These are phyloP conservation scores for Penicillium dipodomyicola DNA, from an alignment of 495 filamentous ascomycete species.

Conservation along the genomic window DNA sequence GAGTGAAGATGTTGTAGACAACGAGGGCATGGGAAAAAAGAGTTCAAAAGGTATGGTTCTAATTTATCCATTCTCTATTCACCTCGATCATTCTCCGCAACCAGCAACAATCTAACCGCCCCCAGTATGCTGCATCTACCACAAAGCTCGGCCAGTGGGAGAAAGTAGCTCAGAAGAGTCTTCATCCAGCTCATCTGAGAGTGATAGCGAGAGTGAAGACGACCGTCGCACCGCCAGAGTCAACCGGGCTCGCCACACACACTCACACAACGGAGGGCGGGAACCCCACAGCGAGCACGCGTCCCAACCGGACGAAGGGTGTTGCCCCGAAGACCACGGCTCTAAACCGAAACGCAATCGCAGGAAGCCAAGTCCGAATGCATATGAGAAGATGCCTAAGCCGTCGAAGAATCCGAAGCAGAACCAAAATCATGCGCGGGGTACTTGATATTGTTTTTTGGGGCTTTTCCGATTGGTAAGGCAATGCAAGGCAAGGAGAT, in stretches of 20 bases:
- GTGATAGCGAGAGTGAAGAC: conserved; percentile 53
- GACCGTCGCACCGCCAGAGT: conserved; percentile 28
- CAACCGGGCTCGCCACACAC: conserved; percentile 21
- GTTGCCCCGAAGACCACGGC: conserved; percentile 26
- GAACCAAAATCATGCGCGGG: conserved; percentile 2
- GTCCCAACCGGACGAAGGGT: conserved; percentile 20
- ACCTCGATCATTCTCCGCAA: background rate
- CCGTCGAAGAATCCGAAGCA: conserved; percentile 20
- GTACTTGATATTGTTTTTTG: conserved; percentile 3
- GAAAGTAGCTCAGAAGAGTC: conserved; percentile 84
- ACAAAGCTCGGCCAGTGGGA: conserved; percentile 74
- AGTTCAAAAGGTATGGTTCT: conserved; percentile 74
- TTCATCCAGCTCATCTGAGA: conserved; percentile 61
- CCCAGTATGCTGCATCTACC: conserved; percentile 97
- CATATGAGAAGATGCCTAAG: conserved; percentile 90
- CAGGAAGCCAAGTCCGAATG: conserved; percentile 79
- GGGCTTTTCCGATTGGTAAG: background rate
- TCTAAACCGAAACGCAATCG: conserved; percentile 34
- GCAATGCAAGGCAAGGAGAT: conserved; percentile 10
- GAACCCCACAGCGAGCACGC: conserved; percentile 1
- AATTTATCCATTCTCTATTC: background rate
- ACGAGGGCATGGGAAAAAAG: conserved; percentile 93
- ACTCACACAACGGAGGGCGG: conserved; percentile 21
- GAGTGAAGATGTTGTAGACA: conserved; percentile 93
- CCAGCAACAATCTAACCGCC: background rate